Percentiles rank a stretch among this genome's conserved stretches.
Conservation (phyloP, 352 stramenopile species). For the Globisporangium nunn region DNA sequence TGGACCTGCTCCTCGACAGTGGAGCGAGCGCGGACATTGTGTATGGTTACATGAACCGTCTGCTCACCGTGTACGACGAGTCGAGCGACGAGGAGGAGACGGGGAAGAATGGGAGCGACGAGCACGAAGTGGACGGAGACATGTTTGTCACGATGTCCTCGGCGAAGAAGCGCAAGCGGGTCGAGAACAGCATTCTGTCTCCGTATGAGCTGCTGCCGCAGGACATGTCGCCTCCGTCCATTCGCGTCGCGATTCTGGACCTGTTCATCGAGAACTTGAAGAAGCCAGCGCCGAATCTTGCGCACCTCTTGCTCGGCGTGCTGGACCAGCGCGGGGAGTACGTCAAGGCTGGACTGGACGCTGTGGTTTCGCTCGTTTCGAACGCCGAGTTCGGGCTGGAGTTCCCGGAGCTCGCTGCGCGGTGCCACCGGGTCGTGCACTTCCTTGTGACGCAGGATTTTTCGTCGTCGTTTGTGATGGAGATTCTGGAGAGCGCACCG, state of each 20-base stretch:
- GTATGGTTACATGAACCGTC: constrained; percentile 72
- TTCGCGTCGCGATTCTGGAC: constrained; percentile 65
- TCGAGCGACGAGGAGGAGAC: constrained; percentile 16
- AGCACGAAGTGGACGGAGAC: constrained; percentile 13
- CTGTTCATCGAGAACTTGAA: constrained; percentile 70
- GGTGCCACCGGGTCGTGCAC: constrained; percentile 64
- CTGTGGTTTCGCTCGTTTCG: constrained; percentile 65
- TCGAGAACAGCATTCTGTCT: constrained; percentile 37
- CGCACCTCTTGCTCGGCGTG: constrained; percentile 63
- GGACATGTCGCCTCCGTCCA: constrained; percentile 32
- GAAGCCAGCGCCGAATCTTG: constrained; percentile 69
- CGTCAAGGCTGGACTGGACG: constrained; percentile 55
- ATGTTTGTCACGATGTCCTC: constrained; percentile 29
- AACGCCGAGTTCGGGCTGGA: constrained; percentile 62
- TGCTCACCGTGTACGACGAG: constrained; percentile 64
- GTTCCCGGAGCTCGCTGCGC: constrained; percentile 50
- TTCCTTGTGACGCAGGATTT: constrained; percentile 61
- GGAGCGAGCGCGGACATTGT: constrained; percentile 59
- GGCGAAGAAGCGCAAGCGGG: constrained; percentile 32
- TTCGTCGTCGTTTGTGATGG: constrained; percentile 40
- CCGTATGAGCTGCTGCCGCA: constrained; percentile 40
- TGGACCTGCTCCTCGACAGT: constrained; percentile 66
- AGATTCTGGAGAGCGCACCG: constrained; percentile 49
- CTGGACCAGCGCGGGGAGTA: constrained; percentile 33
- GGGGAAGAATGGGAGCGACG: constrained; percentile 2